phyloP scores from a whole-genome alignment of 2,329 filamentous ascomycete genomes.

The Davidsoniella neocaledoniae region DNA sequence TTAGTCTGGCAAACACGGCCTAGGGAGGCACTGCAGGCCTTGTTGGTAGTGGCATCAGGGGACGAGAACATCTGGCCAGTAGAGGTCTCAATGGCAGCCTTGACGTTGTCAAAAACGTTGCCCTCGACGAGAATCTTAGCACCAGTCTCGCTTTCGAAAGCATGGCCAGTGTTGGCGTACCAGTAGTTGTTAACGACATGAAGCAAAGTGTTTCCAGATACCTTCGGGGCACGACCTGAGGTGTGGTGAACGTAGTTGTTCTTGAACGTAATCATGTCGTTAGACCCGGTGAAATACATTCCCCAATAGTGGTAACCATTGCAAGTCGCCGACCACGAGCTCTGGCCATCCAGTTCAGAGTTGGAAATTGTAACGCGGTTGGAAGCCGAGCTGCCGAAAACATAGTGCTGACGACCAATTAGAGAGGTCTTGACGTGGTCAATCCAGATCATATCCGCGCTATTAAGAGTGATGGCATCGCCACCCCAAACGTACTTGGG shows the following conservation, averaged over 20 bases:
- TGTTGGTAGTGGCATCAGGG: slow-evolving; percentile 20
- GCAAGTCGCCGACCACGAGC: slow-evolving; percentile 38
- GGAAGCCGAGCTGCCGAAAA: slow-evolving; percentile 35
- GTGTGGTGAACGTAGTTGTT: slow-evolving; percentile 44
- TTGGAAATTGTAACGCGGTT: slow-evolving; percentile 44
- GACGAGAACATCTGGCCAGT: slow-evolving; percentile 21
- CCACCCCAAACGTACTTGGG: slow-evolving; percentile 43
- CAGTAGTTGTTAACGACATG: slow-evolving; percentile 49
- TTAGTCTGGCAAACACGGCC: slow-evolving; percentile 35
- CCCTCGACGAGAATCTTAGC: slow-evolving; percentile 36
- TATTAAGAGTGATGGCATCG: slow-evolving; percentile 37
- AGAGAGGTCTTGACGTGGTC: slow-evolving; percentile 39
- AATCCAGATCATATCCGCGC: slow-evolving; percentile 31
- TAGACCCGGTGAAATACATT: slow-evolving; percentile 38
- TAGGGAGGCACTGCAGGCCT: slow-evolving; percentile 26
- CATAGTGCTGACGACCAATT: slow-evolving; percentile 43
- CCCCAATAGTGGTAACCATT: slow-evolving; percentile 44
- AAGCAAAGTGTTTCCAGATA: slow-evolving; percentile 36
- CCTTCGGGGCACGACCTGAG: slow-evolving; percentile 39
- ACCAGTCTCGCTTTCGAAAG: slow-evolving; percentile 34
- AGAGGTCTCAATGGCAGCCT: slow-evolving; percentile 23
- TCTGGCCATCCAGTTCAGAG: slow-evolving; percentile 38
- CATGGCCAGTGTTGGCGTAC: slow-evolving; percentile 36
- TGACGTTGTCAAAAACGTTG: slow-evolving; percentile 39
- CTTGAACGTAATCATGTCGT: slow-evolving; percentile 40